A percentile compares a stretch with the other conserved stretches of the same genome.
Conservation (phyloP, 129 eudicot genomes). For the Flaveria sonorensis region DNA sequence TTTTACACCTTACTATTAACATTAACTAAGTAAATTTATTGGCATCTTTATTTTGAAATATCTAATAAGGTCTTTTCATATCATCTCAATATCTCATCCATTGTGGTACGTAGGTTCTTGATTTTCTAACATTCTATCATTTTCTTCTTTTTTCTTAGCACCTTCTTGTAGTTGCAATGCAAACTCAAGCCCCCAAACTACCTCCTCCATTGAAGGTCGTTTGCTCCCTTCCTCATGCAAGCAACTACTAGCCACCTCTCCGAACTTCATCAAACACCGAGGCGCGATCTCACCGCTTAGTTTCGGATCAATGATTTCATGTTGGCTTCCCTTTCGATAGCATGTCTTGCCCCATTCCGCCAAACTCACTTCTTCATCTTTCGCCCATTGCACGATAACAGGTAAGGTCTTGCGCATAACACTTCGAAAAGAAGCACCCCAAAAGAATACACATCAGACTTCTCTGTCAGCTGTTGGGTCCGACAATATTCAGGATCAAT, state of each 20-base stretch:
- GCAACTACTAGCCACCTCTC: slow-evolving; percentile 45
- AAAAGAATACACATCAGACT: slow-evolving; percentile 65
- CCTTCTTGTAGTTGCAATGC: slow-evolving; percentile 44
- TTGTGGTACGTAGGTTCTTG: too few relatives aligned
- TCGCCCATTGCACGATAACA: slow-evolving; percentile 31
- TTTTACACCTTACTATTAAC: too few relatives aligned
- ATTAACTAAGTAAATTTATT: too few relatives aligned
- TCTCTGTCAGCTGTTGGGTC: slow-evolving; percentile 48
- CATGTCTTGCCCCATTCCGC: slow-evolving; percentile 48
- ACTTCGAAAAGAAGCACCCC: slow-evolving; percentile 69
- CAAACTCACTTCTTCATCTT: slow-evolving; percentile 49
- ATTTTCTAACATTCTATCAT: neutral
- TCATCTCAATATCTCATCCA: too few relatives aligned
- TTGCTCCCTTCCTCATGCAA: slow-evolving; percentile 50
- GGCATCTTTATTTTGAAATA: too few relatives aligned
- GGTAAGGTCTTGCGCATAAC: slow-evolving; percentile 59
- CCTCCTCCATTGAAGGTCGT: slow-evolving; percentile 58
- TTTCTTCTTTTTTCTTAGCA: slow-evolving; percentile 5
- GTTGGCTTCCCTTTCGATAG: slow-evolving; percentile 31
- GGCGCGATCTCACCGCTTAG: slow-evolving; percentile 42
- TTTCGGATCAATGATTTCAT: slow-evolving; percentile 49
- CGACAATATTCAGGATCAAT: slow-evolving; percentile 60
- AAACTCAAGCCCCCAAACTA: slow-evolving; percentile 62
- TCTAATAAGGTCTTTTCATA: too few relatives aligned
- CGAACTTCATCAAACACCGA: slow-evolving; percentile 45